Conservation (phyloP, 1,284 basidiomycete species). For the Leucoagaricus sp. region DNA sequence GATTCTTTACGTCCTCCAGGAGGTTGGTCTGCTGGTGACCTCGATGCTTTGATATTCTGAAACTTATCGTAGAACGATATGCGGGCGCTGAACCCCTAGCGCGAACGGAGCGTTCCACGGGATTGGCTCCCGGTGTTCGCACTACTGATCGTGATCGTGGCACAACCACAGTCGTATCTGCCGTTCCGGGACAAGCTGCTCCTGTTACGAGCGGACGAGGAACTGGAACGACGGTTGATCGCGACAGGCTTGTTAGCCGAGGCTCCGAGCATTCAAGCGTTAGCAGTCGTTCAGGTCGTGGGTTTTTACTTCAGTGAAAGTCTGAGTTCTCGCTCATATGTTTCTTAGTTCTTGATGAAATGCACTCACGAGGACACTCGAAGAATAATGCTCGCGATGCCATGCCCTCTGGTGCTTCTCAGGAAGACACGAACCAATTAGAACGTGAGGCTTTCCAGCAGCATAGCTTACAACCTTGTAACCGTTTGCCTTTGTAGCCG, state of each 20-base stretch:
- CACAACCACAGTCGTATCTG: neutral
- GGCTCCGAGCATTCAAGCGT: neutral
- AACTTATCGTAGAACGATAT: neutral
- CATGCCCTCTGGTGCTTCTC: slow-evolving; percentile 23
- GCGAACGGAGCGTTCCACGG: slow-evolving; percentile 15
- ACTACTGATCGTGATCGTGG: neutral
- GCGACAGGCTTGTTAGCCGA: neutral
- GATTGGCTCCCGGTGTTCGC: neutral
- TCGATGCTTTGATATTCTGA: too few species aligned
- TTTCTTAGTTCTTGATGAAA: slow-evolving; percentile 18
- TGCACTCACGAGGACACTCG: slow-evolving; percentile 21
- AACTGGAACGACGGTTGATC: neutral
- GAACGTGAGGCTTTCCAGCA: slow-evolving; percentile 21
- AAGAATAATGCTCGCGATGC: slow-evolving; percentile 19
- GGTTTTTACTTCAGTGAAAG: neutral
- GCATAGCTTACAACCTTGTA: neutral
- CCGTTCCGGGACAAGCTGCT: neutral
- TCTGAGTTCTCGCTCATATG: neutral
- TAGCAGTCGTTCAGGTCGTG: slow-evolving; percentile 10
- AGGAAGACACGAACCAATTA: slow-evolving; percentile 27
- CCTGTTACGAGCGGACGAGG: neutral
- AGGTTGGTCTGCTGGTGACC: neutral
- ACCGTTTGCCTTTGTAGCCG: slow-evolving; percentile 20
- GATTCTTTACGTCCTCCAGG: neutral
- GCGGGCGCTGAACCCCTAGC: too few species aligned